phyloP scores from a whole-genome alignment of 2,329 filamentous ascomycete species.

The Talaromyces sp. region DNA sequence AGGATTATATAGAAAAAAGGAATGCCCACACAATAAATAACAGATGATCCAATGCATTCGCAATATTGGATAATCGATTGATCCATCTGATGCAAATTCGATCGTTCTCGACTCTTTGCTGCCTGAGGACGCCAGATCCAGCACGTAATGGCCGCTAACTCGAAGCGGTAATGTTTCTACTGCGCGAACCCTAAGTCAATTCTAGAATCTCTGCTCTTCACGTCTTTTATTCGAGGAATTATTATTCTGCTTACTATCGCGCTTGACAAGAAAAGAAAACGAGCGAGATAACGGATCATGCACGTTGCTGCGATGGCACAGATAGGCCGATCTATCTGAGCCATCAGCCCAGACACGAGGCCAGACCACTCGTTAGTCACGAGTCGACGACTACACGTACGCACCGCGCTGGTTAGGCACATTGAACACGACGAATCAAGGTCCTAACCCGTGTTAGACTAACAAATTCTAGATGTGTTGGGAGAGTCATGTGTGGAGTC shows the following conservation, averaged over 20 bases:
- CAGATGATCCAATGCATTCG: neutral
- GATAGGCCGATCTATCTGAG: neutral
- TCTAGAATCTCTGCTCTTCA: neutral
- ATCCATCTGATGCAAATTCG: neutral
- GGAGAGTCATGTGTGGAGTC: neutral
- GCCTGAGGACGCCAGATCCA: neutral
- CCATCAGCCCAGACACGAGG: neutral
- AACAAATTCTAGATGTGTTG: neutral
- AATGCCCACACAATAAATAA: constrained; percentile 3
- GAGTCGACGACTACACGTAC: neutral
- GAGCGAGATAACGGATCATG: neutral
- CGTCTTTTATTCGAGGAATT: neutral
- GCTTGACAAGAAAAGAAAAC: neutral
- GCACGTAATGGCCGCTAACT: neutral
- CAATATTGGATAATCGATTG: neutral
- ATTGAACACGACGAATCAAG: neutral
- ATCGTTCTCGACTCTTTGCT: neutral
- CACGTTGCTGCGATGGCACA: neutral
- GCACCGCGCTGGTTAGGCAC: neutral
- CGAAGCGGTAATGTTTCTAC: neutral
- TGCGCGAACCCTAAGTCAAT: neutral
- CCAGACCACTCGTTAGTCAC: constrained; percentile 1
- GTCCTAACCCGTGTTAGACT: too few relatives aligned
- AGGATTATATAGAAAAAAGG: too few relatives aligned
- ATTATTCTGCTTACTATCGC: neutral